A percentile compares a stretch with the other conserved stretches of the same genome.
Evolutionary conservation across 169 alveolate species (phyloP).

Genomic region (Plasmodium fragile): DNA sequence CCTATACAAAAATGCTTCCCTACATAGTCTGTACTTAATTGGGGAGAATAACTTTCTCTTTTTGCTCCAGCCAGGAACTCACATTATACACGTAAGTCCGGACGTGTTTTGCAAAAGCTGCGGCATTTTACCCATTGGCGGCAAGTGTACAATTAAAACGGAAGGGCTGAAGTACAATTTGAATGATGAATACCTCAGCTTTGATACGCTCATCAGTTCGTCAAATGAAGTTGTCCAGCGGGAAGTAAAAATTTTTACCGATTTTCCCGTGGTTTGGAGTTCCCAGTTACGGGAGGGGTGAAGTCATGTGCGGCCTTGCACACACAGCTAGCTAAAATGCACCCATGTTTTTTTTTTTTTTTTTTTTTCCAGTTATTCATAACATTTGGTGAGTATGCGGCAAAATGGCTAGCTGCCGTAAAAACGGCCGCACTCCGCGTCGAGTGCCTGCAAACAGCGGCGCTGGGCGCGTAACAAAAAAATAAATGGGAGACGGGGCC

Average conservation of each 20-base stretch:
- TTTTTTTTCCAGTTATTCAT: neutral
- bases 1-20: conserved; percentile 27
- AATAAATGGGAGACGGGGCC: neutral
- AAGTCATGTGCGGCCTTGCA: neutral
- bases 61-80: conserved; percentile 54
- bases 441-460: neutral
- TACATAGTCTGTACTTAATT: conserved; percentile 49
- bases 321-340: neutral
- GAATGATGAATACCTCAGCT: conserved; percentile 59
- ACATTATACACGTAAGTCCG: conserved; percentile 21
- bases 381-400: neutral
- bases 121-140: conserved; percentile 64
- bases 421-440: neutral
- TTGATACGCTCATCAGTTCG: conserved; percentile 60
- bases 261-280: conserved; percentile 43
- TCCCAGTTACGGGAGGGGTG: conserved; percentile 1
- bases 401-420: conserved; percentile 10
- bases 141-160: conserved; percentile 59
- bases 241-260: conserved; percentile 10
- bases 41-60: conserved; percentile 75
- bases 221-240: conserved; percentile 55
- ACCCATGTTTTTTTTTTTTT: neutral
- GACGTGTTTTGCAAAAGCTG: conserved; percentile 44
- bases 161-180: conserved; percentile 69
- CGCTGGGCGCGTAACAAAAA: conserved; percentile 4